Percentiles rank a stretch among this genome's conserved stretches.
Conservation (phyloP, 2,329 filamentous ascomycete genomes). For the Gliomastix tumulicola region DNA sequence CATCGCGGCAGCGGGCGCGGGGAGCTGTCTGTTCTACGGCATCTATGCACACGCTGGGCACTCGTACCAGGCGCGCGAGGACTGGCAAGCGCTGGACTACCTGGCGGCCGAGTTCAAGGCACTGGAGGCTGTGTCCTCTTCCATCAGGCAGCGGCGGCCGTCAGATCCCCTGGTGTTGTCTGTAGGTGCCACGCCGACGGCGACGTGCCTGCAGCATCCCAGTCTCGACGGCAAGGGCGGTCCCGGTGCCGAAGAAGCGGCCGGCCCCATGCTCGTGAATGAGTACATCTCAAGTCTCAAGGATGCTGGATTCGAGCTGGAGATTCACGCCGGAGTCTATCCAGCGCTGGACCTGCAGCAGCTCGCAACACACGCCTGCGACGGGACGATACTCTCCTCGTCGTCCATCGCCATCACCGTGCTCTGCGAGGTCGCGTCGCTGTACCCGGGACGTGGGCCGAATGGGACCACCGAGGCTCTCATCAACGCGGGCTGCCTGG, state of each 20-base stretch:
- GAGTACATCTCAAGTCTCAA: constrained; percentile 29
- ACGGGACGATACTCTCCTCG: constrained; percentile 30
- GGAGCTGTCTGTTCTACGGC: constrained; percentile 41
- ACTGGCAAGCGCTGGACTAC: constrained; percentile 47
- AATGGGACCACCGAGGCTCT: constrained; percentile 50
- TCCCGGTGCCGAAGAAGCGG: constrained; percentile 18
- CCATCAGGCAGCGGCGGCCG: constrained; percentile 21
- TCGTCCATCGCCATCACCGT: constrained; percentile 57
- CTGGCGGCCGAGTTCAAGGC: constrained; percentile 54
- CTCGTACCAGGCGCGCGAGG: constrained; percentile 55
- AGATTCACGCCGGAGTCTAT: constrained; percentile 70
- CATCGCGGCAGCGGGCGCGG: constrained; percentile 27
- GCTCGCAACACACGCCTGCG: constrained; percentile 56
- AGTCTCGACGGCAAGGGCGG: constrained; percentile 17
- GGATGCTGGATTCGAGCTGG: constrained; percentile 37
- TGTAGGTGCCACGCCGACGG: constrained; percentile 70
- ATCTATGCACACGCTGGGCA: constrained; percentile 67
- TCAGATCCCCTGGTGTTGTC: constrained; percentile 43
- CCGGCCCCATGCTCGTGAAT: not conserved
- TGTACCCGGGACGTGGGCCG: constrained; percentile 51
- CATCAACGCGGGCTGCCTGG: constrained; percentile 59
- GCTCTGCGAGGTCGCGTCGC: constrained; percentile 60
- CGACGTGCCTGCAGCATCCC: constrained; percentile 56
- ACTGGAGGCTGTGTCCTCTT: constrained; percentile 36
- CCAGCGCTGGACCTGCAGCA: constrained; percentile 71